phyloP scores from a whole-genome alignment of 768 basidiomycete genomes.

The Trametopsis cervina region DNA sequence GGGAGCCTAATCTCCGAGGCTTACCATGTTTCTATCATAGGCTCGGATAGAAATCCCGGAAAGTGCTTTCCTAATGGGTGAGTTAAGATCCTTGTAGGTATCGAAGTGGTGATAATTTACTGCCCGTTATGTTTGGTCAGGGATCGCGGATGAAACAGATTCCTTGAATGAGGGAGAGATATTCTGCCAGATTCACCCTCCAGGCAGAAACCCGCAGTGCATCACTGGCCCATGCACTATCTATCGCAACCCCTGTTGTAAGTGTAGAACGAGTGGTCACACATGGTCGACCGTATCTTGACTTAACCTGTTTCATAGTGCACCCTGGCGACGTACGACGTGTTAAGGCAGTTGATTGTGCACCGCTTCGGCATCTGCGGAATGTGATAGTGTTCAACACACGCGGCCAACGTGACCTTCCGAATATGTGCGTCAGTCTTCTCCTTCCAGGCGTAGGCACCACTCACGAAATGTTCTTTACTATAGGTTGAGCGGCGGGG shows the following conservation, averaged over 20 bases:
- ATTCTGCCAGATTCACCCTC: slow-evolving; percentile 10
- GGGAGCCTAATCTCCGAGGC: neutral
- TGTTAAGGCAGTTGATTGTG: slow-evolving; percentile 7
- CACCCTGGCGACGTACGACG: slow-evolving; percentile 9
- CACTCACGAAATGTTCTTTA: neutral
- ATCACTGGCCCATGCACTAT: slow-evolving; percentile 5
- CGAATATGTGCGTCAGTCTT: slow-evolving; percentile 9
- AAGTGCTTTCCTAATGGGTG: slow-evolving; percentile 12
- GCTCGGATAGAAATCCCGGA: slow-evolving; percentile 7
- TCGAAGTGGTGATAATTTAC: too few relatives aligned
- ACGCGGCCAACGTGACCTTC: slow-evolving; percentile 3
- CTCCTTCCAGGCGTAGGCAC: neutral
- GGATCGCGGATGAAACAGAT: slow-evolving; percentile 9
- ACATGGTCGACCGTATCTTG: too few relatives aligned
- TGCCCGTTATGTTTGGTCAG: too few relatives aligned
- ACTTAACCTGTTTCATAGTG: slow-evolving; percentile 1
- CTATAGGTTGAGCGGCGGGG: slow-evolving; percentile 7
- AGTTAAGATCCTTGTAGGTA: too few relatives aligned
- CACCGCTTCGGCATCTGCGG: slow-evolving; percentile 4
- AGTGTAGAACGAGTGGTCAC: neutral
- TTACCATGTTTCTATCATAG: neutral
- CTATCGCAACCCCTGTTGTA: slow-evolving; percentile 10
- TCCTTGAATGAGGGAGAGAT: slow-evolving; percentile 3
- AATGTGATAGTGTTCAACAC: slow-evolving; percentile 11
- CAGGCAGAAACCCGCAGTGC: neutral